phyloP scores from a whole-genome alignment of 768 basidiomycete genomes.

The Russula emetica region DNA sequence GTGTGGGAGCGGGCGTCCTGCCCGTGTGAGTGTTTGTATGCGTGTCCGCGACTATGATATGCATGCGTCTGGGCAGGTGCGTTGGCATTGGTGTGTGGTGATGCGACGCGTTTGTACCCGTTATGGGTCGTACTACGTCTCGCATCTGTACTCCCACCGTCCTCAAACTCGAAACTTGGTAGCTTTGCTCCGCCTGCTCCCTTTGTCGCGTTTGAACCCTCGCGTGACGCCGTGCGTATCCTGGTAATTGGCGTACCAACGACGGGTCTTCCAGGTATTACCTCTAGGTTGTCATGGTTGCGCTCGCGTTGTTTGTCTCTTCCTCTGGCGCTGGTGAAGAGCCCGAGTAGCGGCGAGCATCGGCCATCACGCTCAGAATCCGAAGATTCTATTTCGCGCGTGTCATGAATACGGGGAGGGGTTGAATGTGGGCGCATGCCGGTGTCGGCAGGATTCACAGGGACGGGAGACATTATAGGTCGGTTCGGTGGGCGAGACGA shows the following conservation, averaged over 20 bases:
- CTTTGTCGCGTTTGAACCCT: slow-evolving; percentile 10
- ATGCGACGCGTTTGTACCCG: slow-evolving; percentile 10
- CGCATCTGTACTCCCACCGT: not conserved
- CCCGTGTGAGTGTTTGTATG: slow-evolving; percentile 8
- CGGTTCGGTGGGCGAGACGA: slow-evolving; percentile 14
- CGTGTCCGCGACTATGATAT: slow-evolving; percentile 7
- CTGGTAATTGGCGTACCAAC: slow-evolving; percentile 24
- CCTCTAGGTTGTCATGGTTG: not conserved
- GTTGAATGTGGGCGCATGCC: slow-evolving; percentile 24
- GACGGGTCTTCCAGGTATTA: slow-evolving; percentile 7
- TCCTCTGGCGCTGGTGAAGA: slow-evolving; percentile 29
- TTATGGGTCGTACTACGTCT: slow-evolving; percentile 22
- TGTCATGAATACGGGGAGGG: slow-evolving; percentile 26
- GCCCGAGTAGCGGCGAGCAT: slow-evolving; percentile 36
- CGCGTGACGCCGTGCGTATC: slow-evolving; percentile 27
- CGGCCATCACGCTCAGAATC: slow-evolving; percentile 32
- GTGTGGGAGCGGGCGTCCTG: slow-evolving; percentile 16
- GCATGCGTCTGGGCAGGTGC: slow-evolving; percentile 1
- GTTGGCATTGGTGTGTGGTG: slow-evolving; percentile 2
- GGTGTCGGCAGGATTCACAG: not conserved
- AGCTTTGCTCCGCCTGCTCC: slow-evolving; percentile 1
- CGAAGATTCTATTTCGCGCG: slow-evolving; percentile 18
- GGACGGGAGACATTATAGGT: slow-evolving; percentile 5
- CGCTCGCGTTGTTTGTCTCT: slow-evolving; percentile 19
- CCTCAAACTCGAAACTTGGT: slow-evolving; percentile 25